These are phyloP conservation scores for Trichophyton rubrum DNA, from an alignment of 2,329 filamentous ascomycete genomes.

Conservation along the genomic window DNA sequence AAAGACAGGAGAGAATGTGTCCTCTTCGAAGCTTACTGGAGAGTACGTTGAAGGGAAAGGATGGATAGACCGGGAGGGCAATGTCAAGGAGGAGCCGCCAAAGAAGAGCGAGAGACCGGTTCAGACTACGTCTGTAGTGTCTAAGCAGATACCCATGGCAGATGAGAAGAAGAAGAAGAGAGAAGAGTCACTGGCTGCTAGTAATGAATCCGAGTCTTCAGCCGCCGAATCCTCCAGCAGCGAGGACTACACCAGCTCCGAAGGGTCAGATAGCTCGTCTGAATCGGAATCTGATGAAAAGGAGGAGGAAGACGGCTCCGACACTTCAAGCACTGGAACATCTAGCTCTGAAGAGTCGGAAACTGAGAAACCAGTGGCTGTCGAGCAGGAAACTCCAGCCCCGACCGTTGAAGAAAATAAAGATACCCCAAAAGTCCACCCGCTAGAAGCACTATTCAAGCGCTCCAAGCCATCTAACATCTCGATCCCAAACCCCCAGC, in stretches of 20 bases:
- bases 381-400: not conserved
- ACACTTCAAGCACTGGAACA: not conserved
- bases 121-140: not conserved
- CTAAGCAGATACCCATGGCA: not conserved
- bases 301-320: not conserved
- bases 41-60: conserved; percentile 74
- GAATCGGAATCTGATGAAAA: not conserved
- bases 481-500: conserved; percentile 21
- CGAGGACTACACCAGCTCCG: not conserved
- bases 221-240: not conserved
- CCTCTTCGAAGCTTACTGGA: conserved; percentile 37
- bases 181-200: not conserved
- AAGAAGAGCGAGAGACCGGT: conserved; percentile 2
- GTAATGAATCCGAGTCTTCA: not conserved
- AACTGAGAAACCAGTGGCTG: conserved; percentile 18
- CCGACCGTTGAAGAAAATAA: conserved; percentile 13
- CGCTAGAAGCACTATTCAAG: conserved; percentile 88
- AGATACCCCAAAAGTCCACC: conserved; percentile 50
- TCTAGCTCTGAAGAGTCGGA: not conserved
- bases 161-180: not conserved
- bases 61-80: conserved; percentile 72
- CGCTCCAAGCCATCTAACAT: conserved; percentile 35
- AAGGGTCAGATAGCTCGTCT: not conserved
- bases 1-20: conserved; percentile 41
- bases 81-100: conserved; percentile 44